Evolutionary conservation across 2,329 filamentous ascomycete species (phyloP).

Genomic region (Aspergillus floridensis): DNA sequence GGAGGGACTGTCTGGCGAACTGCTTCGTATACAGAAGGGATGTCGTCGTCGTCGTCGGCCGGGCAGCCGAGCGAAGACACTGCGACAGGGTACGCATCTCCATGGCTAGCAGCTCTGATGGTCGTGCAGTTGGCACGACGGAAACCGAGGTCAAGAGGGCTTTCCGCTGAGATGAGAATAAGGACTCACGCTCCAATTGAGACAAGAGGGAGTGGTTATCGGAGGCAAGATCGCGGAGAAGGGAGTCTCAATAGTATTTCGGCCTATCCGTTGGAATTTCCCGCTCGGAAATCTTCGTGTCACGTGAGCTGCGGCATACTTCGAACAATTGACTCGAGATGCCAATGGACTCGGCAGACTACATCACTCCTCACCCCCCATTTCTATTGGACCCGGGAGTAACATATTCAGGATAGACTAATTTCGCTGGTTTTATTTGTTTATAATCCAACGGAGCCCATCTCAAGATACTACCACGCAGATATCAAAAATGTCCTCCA

Average conservation of each 20-base stretch:
- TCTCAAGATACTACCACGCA: not conserved
- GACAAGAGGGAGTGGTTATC: not conserved
- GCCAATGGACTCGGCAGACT: not conserved
- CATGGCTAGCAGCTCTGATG: constrained; percentile 22
- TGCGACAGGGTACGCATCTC: constrained; percentile 32
- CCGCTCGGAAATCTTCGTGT: constrained; percentile 11
- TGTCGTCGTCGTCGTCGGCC: constrained; percentile 27
- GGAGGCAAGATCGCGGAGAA: not conserved
- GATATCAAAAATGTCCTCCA: constrained; percentile 46
- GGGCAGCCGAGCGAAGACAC: constrained; percentile 28
- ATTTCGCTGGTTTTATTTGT: not conserved
- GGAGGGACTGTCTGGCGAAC: constrained; percentile 14
- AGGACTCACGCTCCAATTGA: not conserved
- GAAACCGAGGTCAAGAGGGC: not conserved
- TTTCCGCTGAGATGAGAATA: too few relatives aligned
- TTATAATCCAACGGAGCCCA: not conserved
- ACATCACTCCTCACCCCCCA: too few relatives aligned
- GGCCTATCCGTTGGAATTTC: constrained; percentile 13
- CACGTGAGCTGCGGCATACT: constrained; percentile 13
- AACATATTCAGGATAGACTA: not conserved
- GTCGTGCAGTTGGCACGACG: not conserved
- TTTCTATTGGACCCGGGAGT: not conserved
- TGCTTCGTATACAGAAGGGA: constrained; percentile 23
- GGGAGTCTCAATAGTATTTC: not conserved
- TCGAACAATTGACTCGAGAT: not conserved